These are phyloP conservation scores for Apiospora pterosperma DNA, from an alignment of 2,329 filamentous ascomycete species.

Conservation along the genomic window DNA sequence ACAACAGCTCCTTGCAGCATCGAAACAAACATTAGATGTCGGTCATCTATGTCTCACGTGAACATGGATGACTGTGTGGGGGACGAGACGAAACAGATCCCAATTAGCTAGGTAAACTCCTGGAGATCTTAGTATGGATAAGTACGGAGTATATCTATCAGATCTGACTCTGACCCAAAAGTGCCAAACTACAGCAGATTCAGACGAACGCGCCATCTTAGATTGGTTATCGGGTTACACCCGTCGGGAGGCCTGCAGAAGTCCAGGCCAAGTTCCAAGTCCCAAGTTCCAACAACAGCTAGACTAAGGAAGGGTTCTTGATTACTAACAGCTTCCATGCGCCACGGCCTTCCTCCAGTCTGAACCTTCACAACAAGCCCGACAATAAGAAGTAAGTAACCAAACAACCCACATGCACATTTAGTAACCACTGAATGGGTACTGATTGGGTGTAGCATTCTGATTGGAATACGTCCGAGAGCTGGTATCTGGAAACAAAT, in stretches of 20 bases:
- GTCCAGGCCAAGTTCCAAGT: background rate
- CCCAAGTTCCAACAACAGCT: background rate
- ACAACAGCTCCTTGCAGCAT: background rate
- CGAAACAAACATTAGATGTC: background rate
- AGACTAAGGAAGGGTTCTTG: background rate
- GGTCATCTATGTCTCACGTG: background rate
- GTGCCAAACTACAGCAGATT: background rate
- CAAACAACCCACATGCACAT: too few relatives aligned
- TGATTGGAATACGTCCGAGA: too few relatives aligned
- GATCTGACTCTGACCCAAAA: too few relatives aligned
- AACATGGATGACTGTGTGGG: background rate
- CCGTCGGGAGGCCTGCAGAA: background rate
- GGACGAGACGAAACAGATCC: background rate
- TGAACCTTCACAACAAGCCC: too few relatives aligned
- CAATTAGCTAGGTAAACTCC: too few relatives aligned
- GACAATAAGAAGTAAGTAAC: too few relatives aligned
- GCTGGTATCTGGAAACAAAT: too few relatives aligned
- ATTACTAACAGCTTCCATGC: background rate
- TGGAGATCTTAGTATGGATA: background rate
- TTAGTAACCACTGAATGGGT: too few relatives aligned
- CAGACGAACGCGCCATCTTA: background rate
- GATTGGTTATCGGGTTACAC: background rate
- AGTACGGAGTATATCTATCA: too few relatives aligned
- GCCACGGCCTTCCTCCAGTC: background rate
- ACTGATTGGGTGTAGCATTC: too few relatives aligned